Evolutionary conservation across 495 filamentous ascomycete genomes (phyloP).

Genomic region (Daldinia childiae): DNA sequence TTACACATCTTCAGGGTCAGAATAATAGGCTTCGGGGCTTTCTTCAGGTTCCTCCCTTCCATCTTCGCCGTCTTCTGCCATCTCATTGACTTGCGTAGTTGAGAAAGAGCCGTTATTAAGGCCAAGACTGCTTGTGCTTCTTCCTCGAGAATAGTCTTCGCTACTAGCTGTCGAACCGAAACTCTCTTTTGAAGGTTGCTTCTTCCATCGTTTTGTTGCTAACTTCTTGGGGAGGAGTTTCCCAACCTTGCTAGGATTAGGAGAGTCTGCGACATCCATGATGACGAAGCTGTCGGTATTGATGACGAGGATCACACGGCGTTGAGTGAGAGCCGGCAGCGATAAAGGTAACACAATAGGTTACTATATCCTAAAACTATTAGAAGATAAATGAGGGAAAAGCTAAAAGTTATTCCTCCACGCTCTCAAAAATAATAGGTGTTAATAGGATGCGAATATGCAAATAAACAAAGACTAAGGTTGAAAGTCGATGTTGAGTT

Average conservation of each 20-base stretch:
- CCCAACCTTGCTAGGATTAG: slow-evolving; percentile 47
- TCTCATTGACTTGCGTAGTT: slow-evolving; percentile 37
- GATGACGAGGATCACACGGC: slow-evolving; percentile 19
- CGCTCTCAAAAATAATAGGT: neutral
- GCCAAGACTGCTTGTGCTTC: slow-evolving; percentile 43
- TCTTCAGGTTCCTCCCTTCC: slow-evolving; percentile 22
- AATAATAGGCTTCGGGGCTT: slow-evolving; percentile 35
- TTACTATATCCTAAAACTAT: slow-evolving; percentile 13
- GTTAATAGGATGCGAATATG: slow-evolving; percentile 4
- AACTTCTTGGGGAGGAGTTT: slow-evolving; percentile 61
- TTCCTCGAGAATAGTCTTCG: slow-evolving; percentile 44
- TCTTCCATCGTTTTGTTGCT: slow-evolving; percentile 56
- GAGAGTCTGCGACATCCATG: slow-evolving; percentile 40
- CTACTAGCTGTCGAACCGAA: slow-evolving; percentile 48
- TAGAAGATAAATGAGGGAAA: neutral
- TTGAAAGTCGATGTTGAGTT: slow-evolving; percentile 11
- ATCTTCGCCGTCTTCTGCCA: slow-evolving; percentile 36
- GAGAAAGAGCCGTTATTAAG: slow-evolving; percentile 39
- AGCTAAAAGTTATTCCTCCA: neutral
- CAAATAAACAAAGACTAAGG: slow-evolving; percentile 18
- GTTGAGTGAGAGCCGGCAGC: neutral
- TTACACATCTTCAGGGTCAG: slow-evolving; percentile 43
- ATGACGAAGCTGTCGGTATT: slow-evolving; percentile 11
- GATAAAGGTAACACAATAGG: slow-evolving; percentile 25
- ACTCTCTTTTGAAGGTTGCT: slow-evolving; percentile 51